Evolutionary conservation across 2,329 filamentous ascomycete genomes (phyloP), one percentile per base, ranked within the genome.

Genomic region (Xylariaceae sp.): DNA sequence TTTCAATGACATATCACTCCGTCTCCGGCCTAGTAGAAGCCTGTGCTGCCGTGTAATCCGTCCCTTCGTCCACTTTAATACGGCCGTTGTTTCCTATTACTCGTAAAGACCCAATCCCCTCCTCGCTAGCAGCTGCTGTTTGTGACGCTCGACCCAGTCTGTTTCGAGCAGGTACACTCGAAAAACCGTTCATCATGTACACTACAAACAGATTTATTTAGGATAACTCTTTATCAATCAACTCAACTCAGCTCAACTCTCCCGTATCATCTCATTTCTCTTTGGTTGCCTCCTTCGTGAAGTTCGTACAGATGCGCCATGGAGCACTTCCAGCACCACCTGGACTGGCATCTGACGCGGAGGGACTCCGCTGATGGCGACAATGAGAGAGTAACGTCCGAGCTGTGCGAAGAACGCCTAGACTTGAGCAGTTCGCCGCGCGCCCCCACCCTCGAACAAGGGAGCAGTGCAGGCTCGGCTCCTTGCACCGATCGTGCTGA

Each of bases 401-500:
- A 87, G 35, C 73, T 86, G 8, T 86, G 83, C 66, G 84, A 87
- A 57, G 84, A 83, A 41, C 37, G 37, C 0, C 82, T 78, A 0
- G 51, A 86, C 13, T 73, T 71, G 30, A 79, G 81, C 51, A 78
- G 73, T 53, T 77, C 76, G 56, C 30, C 65, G 10, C 56, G 17
- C 37, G 64, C 73, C 10, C 64, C 58, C 37, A 71, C 73, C 1
- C 73, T 73, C 4, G 72, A 73, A 30, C 65, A 71, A 23, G 52
- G 71, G 37, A 50, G 60, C 15, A 44, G 47, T 35, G 11, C 66
- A 8, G 51, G 44, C 18, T 45, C 66, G 7, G 67, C 64, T n/a
- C 63, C 75, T 10, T 78, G 77, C 41, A 80, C 79, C 15, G 86
- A 91, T 72, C 83, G 92, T 64, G 85, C 85, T 59, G 88, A 92